Percentiles rank a stretch among this genome's conserved stretches.
phyloP scores from a whole-genome alignment of 345 rosid genomes.

The Ceriops zippeliana region DNA sequence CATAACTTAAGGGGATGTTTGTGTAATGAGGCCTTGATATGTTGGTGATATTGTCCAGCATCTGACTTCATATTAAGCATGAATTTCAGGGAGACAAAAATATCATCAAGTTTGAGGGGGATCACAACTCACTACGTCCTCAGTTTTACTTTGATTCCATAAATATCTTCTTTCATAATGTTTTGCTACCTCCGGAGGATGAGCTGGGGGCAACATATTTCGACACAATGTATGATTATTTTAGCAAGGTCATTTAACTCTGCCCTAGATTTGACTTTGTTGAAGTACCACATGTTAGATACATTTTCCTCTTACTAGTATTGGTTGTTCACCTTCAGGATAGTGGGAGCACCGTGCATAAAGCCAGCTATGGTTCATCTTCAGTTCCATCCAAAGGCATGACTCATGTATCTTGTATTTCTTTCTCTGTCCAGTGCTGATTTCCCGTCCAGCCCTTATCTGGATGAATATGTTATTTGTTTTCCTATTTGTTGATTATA shows the following conservation, averaged over 20 bases:
- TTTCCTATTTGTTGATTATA: constrained; percentile 11
- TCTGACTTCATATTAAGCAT: constrained; percentile 7
- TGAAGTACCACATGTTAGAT: constrained; percentile 19
- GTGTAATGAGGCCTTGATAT: too few species aligned
- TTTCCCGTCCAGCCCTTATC: constrained; percentile 13
- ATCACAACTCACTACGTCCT: constrained; percentile 96
- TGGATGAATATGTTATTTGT: constrained; percentile 5
- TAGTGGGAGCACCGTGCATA: constrained; percentile 53
- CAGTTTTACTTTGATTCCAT: constrained; percentile 93
- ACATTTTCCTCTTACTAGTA: constrained; percentile 19
- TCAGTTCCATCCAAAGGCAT: constrained; percentile 47
- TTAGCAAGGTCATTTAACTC: constrained; percentile 69
- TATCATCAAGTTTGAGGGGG: constrained; percentile 95
- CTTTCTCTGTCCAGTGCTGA: constrained; percentile 3
- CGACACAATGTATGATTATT: constrained; percentile 60
- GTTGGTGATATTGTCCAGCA: too few species aligned
- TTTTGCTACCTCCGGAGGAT: constrained; percentile 87
- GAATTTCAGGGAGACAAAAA: constrained; percentile 88
- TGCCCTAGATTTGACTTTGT: constrained; percentile 13
- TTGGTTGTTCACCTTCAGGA: constrained; percentile 51
- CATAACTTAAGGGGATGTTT: too few species aligned
- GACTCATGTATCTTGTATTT: constrained; percentile 16
- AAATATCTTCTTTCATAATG: constrained; percentile 93
- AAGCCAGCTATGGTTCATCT: constrained; percentile 43
- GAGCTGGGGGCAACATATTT: constrained; percentile 53